phyloP scores from a whole-genome alignment of 164 flowering plant species.

The Santalum album region DNA sequence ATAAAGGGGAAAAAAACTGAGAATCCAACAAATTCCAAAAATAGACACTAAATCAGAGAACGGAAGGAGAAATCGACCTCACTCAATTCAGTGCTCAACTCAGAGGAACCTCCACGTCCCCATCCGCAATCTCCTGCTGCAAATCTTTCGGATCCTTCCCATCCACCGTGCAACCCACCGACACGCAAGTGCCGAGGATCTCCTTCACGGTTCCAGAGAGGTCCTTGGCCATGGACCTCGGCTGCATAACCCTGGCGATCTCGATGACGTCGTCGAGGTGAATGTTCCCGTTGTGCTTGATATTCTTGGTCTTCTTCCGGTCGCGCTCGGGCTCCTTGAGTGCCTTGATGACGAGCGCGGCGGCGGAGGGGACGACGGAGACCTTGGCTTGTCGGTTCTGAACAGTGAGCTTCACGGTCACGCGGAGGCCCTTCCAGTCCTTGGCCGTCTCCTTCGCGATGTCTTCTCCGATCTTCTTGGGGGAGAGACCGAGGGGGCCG shows the following conservation, averaged over 20 bases:
- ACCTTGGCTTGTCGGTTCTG: conserved; percentile 19
- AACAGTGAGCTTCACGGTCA: conserved; percentile 16
- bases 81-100: conserved; percentile 2
- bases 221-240: conserved; percentile 30
- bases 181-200: conserved; percentile 24
- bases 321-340: conserved; percentile 20
- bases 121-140: conserved; percentile 25
- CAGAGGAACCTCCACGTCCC: conserved; percentile 13
- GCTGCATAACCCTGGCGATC: conserved; percentile 21
- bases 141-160: conserved; percentile 26
- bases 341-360: conserved; percentile 19
- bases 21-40: too few species aligned
- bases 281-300: conserved; percentile 17
- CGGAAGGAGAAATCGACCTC: too few species aligned
- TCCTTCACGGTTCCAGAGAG: conserved; percentile 23
- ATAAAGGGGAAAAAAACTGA: too few species aligned
- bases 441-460: too few species aligned
- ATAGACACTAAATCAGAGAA: too few species aligned
- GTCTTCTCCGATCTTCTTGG: conserved; percentile 3
- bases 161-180: conserved; percentile 26
- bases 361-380: conserved; percentile 16
- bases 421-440: too few species aligned
- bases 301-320: conserved; percentile 21
- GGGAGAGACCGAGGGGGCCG: conserved; percentile 58
- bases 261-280: conserved; percentile 16